Base-by-base conservation (phyloP, 306 rosid species). In the Quercus cerris region DNA sequence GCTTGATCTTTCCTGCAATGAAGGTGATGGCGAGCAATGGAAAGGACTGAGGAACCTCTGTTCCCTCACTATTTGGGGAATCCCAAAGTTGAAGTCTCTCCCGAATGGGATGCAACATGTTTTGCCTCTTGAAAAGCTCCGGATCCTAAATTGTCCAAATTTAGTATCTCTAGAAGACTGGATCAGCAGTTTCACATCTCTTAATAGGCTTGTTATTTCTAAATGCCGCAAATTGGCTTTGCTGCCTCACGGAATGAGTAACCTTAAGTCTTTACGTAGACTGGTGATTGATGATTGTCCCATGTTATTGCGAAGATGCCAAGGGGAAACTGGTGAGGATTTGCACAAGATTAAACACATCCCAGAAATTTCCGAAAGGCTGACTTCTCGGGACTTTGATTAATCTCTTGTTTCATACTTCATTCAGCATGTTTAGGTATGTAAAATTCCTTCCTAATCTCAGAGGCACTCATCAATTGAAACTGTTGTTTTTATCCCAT, bases 291-390 rank as follows among this genome's bases (percentile, higher is more conserved):
- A 18, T 10, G 35, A 27, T 51, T 77, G 80, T 62, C 80, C 74
- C 4, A 15, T 27, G 31, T 22, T 77, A 15, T 62, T 10, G 20
- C n/a, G 58, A 52, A 49, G 73, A 66, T 66, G 54, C 55, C 18
- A 25, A 17, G 55, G 55, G 52, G 80, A 30, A 66, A 77, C 74
- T 4, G 80, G 80, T 14, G 73, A 77, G 51, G 74, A 77, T 30
- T 77, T 72, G 80, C 74, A 64, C 74, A 77, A 52, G 66, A 77
- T 77, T 63, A 49, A 51, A 17, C 74, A 66, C n/a, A 38, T 77
- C 28, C 66, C 74, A 49, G 54, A 49, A 49, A 10, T 49, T 49
- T 49, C 54, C 1, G 54, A 49, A 49, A 49, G 54, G 54, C 54
- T 49, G 17, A 49, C 54, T 49, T 49, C 15, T 49, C 54, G 54